Evolutionary conservation across 2,329 filamentous ascomycete species (phyloP).

Genomic region (Cytospora piceicola): DNA sequence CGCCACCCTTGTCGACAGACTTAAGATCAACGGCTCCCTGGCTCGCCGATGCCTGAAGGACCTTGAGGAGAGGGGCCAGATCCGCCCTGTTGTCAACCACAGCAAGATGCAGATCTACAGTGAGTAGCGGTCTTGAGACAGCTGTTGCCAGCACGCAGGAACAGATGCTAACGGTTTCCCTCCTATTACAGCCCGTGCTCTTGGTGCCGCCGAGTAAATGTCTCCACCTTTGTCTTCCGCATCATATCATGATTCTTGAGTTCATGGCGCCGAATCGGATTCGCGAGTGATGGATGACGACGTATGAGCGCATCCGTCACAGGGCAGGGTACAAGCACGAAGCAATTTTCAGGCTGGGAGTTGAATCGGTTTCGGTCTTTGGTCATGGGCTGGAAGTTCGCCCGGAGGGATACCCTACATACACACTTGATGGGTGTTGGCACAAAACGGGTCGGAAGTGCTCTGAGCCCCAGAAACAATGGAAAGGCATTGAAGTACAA

Average conservation of each 20-base stretch:
- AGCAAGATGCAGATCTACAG: conserved; percentile 99
- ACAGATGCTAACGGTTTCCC: conserved; percentile 37
- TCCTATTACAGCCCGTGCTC: conserved; percentile 58
- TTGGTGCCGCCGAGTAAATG: conserved; percentile 55
- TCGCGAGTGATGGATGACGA: conserved; percentile 27
- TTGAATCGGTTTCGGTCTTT: conserved; percentile 32
- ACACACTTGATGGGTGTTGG: conserved; percentile 39
- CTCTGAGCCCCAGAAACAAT: conserved; percentile 39
- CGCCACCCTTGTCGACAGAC: conserved; percentile 96
- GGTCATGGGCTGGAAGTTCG: conserved; percentile 33
- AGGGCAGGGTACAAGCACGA: conserved; percentile 26
- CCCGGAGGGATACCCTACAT: conserved; percentile 25
- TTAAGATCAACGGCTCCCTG: conserved; percentile 99
- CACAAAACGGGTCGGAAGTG: conserved; percentile 42
- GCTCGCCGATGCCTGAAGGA: conserved; percentile 87
- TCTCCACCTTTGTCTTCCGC: conserved; percentile 24
- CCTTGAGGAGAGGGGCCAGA: conserved; percentile 96
- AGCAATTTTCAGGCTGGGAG: conserved; percentile 32
- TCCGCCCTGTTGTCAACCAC: conserved; percentile 97
- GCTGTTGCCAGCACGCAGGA: background rate
- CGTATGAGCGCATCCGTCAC: conserved; percentile 20
- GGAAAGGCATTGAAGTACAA: conserved; percentile 37
- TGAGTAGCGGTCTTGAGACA: conserved; percentile 45
- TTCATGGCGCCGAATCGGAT: conserved; percentile 29
- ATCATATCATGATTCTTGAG: conserved; percentile 33